These are phyloP conservation scores for Cicer pinnatifidum DNA, from an alignment of 306 rosid species.

Conservation along the genomic window DNA sequence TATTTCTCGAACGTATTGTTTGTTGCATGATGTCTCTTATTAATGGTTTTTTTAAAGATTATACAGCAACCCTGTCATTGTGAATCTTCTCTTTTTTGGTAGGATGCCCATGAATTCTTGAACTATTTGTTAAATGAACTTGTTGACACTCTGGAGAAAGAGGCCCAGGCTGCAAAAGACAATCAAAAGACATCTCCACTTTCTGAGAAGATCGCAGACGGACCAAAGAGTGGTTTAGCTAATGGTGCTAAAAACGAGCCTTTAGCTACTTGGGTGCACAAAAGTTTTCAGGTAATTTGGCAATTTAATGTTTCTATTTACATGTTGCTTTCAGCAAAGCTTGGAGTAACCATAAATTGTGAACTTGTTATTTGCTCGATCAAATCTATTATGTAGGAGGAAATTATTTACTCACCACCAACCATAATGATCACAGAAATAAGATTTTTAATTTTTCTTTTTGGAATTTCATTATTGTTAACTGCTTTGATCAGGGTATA, in stretches of 20 bases:
- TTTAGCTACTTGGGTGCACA: conserved; percentile 96
- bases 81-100: conserved; percentile 46
- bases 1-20: conserved; percentile 14
- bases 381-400: conserved; percentile 6
- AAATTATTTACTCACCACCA: not conserved
- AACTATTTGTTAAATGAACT: conserved; percentile 97
- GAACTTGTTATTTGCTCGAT: conserved; percentile 12
- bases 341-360: conserved; percentile 14
- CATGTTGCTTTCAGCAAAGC: conserved; percentile 40
- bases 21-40: conserved; percentile 29
- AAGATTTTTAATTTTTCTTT: conserved; percentile 8
- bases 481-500: conserved; percentile 78
- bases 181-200: conserved; percentile 79
- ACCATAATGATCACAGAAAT: not conserved
- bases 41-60: not conserved
- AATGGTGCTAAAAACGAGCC: conserved; percentile 89
- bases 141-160: conserved; percentile 98
- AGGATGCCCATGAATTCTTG: conserved; percentile 99
- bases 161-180: conserved; percentile 76
- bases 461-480: conserved; percentile 46
- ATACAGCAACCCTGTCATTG: conserved; percentile 35
- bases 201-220: conserved; percentile 70
- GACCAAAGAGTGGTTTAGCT: conserved; percentile 62
- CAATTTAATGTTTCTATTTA: conserved; percentile 32
- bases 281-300: conserved; percentile 85